Base-by-base conservation (phyloP, 257 asterid genomes). In the Euphrasia confusa region DNA sequence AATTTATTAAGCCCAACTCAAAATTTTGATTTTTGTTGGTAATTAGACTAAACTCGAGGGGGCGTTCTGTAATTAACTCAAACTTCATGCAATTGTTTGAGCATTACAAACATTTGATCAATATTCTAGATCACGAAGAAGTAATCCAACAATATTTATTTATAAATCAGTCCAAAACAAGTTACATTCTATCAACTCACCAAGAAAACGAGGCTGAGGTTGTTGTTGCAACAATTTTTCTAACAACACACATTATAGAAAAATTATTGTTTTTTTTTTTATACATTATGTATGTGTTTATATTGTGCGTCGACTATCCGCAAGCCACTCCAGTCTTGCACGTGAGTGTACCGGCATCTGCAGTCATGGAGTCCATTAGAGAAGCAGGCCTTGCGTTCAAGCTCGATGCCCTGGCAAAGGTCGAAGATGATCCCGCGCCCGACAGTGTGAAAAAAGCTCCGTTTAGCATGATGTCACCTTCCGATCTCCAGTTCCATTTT, bases 401-500 rank as follows among this genome's bases (percentile, higher is more conserved):
- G 66, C 92, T 84, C 4, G 92, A 84, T 0, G 92, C 92, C 69
- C 68, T 81, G 7, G 88, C 78, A 39, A 81, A 84, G 26, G 78
- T 81, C 15, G 92, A 79, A 7, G 81, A 62, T 48, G 80, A 79
- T 1, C 70, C 77, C 0, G 73, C 77, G 0, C 88, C 88, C 0
- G 92, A 81, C 1, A 76, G 69, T 40, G 70, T 64, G 13, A 84
- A 84, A 48, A 30, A 84, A 2, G 92, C 92, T 3, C 92, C 88
- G 21, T 84, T 84, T 27, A 84, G 64, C 92, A 84, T 81, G 47
- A 81, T 74, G 71, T 84, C 92, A 2, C 88, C 88, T 24, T 75
- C 79, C 0, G 84, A 72, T 65, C 88, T 81, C 92, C 92, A 81
- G 50, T 81, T 77, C 92, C 92, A 84, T 0, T 66, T 68, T 66